These are phyloP conservation scores for Salvia rosmarinus DNA, from an alignment of 257 asterid species.

Conservation along the genomic window DNA sequence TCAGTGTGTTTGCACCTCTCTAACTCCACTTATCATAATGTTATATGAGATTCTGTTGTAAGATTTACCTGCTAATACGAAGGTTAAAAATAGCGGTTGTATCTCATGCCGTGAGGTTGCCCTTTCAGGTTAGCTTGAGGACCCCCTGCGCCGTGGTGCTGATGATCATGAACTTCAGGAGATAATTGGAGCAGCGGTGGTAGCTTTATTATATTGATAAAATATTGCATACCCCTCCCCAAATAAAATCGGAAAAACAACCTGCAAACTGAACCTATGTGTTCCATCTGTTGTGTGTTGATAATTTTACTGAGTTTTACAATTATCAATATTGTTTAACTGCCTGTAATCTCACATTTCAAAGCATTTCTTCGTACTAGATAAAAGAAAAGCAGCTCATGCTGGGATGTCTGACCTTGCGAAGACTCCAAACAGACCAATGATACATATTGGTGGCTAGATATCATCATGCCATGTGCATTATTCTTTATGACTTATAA, in stretches of 20 bases:
- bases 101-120: slow-evolving; percentile 6
- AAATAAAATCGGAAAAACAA: no score
- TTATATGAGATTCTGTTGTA: slow-evolving; percentile 9
- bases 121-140: slow-evolving; percentile 89
- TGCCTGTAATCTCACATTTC: slow-evolving; percentile 25
- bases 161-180: slow-evolving; percentile 75
- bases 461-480: slow-evolving; percentile 20
- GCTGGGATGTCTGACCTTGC: slow-evolving; percentile 96
- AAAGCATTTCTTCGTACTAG: slow-evolving; percentile 45
- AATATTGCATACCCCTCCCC: no score
- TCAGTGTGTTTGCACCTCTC: neutral
- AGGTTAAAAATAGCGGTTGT: neutral
- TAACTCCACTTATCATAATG: neutral
- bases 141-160: slow-evolving; percentile 79
- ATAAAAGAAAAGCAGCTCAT: slow-evolving; percentile 92
- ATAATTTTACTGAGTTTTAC: neutral
- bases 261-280: no score
- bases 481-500: slow-evolving; percentile 25
- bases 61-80: slow-evolving; percentile 4
- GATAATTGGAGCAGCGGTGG: slow-evolving; percentile 82
- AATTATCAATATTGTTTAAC: slow-evolving; percentile 8
- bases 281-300: neutral
- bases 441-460: slow-evolving; percentile 96
- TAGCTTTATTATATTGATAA: slow-evolving; percentile 27
- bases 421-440: slow-evolving; percentile 92